phyloP scores from a whole-genome alignment of 169 alveolate species.

The Miamiensis avidus region DNA sequence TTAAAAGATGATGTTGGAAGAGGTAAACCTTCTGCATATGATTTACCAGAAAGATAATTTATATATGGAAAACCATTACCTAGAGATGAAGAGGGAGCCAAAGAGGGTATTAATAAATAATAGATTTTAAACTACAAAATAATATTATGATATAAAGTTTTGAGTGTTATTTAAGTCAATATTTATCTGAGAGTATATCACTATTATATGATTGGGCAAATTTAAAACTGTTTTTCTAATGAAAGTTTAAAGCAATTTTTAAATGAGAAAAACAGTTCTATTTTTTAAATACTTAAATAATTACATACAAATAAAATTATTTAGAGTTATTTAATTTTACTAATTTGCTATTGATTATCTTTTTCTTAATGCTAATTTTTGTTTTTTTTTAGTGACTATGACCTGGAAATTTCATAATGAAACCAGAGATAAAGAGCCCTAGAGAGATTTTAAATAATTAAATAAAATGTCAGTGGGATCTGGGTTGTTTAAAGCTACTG shows the following conservation, averaged over 20 bases:
- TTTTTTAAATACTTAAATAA: too few species aligned
- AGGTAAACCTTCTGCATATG: slow-evolving; percentile 54
- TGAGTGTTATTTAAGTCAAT: too few species aligned
- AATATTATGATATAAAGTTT: too few species aligned
- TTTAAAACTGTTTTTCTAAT: too few species aligned
- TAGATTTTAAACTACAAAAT: too few species aligned
- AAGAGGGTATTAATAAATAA: slow-evolving; percentile 38
- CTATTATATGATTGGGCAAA: too few species aligned
- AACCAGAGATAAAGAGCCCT: slow-evolving; percentile 29
- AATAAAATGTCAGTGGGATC: slow-evolving; percentile 40
- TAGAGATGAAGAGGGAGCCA: slow-evolving; percentile 65
- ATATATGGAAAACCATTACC: slow-evolving; percentile 59
- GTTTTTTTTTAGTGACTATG: slow-evolving; percentile 35
- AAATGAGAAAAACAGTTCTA: neutral
- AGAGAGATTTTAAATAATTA: slow-evolving; percentile 41
- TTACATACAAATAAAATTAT: too few species aligned
- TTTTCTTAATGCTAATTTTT: neutral
- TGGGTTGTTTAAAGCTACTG: slow-evolving; percentile 35
- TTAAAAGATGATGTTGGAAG: slow-evolving; percentile 72
- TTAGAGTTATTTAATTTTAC: too few species aligned
- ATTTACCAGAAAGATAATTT: slow-evolving; percentile 55
- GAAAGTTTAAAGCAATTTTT: neutral
- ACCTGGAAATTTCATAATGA: slow-evolving; percentile 49
- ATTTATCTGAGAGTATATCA: too few species aligned
- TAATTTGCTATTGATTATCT: too few species aligned